Evolutionary conservation across 2,329 filamentous ascomycete genomes (phyloP).

Genomic region (Paecilomyces formosus): DNA sequence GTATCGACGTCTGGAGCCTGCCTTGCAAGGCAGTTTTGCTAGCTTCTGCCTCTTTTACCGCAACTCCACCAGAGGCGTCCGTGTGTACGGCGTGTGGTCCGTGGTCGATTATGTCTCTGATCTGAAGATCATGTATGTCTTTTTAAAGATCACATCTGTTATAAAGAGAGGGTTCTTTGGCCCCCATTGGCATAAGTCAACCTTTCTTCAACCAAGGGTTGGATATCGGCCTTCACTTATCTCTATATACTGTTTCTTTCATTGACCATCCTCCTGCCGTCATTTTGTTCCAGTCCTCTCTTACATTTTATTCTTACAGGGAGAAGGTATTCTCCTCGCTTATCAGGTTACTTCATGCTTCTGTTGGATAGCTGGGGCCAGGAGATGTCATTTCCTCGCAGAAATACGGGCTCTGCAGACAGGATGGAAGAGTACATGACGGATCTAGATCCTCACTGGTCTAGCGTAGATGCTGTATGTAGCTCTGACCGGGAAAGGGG

Average conservation of each 20-base stretch:
- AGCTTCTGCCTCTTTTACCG: constrained; percentile 7
- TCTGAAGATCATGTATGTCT: not conserved
- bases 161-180: not conserved
- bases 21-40: constrained; percentile 26
- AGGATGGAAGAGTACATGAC: constrained; percentile 22
- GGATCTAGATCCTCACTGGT: constrained; percentile 19
- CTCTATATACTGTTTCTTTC: not conserved
- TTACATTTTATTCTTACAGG: constrained; percentile 10
- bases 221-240: not conserved
- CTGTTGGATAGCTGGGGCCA: constrained; percentile 12
- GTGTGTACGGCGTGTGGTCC: constrained; percentile 10
- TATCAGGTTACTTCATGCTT: constrained; percentile 20
- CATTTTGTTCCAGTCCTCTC: constrained; percentile 12
- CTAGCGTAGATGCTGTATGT: constrained; percentile 23
- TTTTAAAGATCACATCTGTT: not conserved
- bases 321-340: constrained; percentile 6
- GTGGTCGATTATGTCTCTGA: constrained; percentile 12
- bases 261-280: not conserved
- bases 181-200: not conserved
- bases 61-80: constrained; percentile 15
- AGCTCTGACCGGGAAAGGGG: not conserved
- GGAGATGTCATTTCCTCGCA: constrained; percentile 21
- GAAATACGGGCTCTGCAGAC: constrained; percentile 7
- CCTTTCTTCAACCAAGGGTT: constrained; percentile 3
- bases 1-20: constrained; percentile 20